phyloP scores from a whole-genome alignment of 2,329 filamentous ascomycete genomes.

The Aspergillus luchuensis region DNA sequence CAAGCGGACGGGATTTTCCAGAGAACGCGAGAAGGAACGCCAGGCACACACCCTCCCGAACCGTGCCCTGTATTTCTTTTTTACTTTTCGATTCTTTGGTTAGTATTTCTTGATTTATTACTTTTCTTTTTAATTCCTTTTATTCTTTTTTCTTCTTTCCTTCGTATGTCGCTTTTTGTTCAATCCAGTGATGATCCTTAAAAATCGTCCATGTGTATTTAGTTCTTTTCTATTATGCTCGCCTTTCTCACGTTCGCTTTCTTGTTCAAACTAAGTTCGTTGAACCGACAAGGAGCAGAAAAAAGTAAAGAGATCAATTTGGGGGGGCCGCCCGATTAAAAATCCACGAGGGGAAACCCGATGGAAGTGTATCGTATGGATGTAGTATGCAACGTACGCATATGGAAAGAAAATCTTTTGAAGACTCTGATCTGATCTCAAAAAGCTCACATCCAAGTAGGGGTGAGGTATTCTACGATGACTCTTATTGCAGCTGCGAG shows the following conservation, averaged over 20 bases:
- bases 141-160: not conserved
- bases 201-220: not conserved
- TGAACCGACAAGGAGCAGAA: conserved; percentile 1
- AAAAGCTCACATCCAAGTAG: not conserved
- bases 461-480: conserved; percentile 11
- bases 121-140: conserved; percentile 6
- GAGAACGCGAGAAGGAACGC: conserved; percentile 21
- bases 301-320: conserved; percentile 4
- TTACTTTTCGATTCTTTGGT: not conserved
- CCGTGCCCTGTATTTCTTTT: not conserved
- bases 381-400: conserved; percentile 5
- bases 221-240: not conserved
- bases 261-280: not conserved
- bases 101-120: not conserved
- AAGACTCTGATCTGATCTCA: not conserved
- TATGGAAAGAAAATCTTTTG: not conserved
- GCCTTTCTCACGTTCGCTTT: not conserved
- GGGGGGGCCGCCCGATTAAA: conserved; percentile 12
- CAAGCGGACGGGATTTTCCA: conserved; percentile 26
- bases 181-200: not conserved
- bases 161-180: not conserved
- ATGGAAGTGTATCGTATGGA: conserved; percentile 14
- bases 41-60: conserved; percentile 12
- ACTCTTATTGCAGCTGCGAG: conserved; percentile 26
- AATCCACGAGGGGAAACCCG: conserved; percentile 19